A percentile compares a stretch with the other conserved stretches of the same genome.
Conservation (phyloP, 1,284 basidiomycete genomes). For the Tilletiaria anomala region DNA sequence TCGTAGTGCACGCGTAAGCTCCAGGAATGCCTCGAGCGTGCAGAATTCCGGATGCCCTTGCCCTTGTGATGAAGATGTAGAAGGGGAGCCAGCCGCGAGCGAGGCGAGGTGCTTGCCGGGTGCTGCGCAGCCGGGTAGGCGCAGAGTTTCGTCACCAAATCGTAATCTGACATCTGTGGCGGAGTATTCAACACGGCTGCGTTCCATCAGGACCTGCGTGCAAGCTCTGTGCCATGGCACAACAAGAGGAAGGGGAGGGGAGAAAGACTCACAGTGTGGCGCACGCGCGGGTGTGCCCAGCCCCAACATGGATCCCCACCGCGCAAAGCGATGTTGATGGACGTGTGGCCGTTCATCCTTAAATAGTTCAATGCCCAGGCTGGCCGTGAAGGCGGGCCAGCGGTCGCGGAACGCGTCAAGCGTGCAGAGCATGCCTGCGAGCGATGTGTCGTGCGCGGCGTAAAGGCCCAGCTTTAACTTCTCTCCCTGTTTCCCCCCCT, state of each 20-base stretch:
- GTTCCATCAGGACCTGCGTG: no score
- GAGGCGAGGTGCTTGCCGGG: conserved; percentile 51
- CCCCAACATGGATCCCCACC: conserved; percentile 1
- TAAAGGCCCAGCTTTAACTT: conserved; percentile 41
- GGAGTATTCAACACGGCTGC: neutral
- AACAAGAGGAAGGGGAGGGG: no score
- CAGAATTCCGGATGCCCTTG: conserved; percentile 62
- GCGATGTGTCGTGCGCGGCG: conserved; percentile 50
- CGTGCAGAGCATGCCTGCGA: conserved; percentile 55
- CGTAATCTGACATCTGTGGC: conserved; percentile 51
- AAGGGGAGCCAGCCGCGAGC: neutral
- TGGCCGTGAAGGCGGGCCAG: conserved; percentile 42
- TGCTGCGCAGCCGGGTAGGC: conserved; percentile 54
- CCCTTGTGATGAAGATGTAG: no score
- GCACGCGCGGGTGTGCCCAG: neutral
- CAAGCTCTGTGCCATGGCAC: no score
- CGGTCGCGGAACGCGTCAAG: conserved; percentile 62
- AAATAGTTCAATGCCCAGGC: conserved; percentile 29
- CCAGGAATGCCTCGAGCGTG: conserved; percentile 53
- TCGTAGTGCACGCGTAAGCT: conserved; percentile 20
- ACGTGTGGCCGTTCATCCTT: conserved; percentile 4
- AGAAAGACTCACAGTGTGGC: conserved; percentile 6
- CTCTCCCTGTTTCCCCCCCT: neutral
- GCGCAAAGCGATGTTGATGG: neutral
- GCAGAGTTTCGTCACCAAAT: conserved; percentile 57